Conservation (phyloP, 139 green algal genomes). For the Limnomonas spitsbergensis region DNA sequence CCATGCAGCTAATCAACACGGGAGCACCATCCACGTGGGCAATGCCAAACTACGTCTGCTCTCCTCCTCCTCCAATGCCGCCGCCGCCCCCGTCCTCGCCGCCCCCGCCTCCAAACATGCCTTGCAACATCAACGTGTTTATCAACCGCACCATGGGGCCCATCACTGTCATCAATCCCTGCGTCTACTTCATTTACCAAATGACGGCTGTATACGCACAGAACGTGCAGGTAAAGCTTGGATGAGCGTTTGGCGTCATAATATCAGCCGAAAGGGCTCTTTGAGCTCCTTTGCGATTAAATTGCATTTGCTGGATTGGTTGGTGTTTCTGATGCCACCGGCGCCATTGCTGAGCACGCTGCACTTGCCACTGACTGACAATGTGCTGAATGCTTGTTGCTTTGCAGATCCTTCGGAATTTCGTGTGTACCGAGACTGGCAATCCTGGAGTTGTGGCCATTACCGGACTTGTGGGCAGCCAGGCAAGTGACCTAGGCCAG, state of each 20-base stretch:
- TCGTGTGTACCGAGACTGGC: not conserved
- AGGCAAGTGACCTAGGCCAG: too few relatives aligned
- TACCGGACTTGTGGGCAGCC: not conserved
- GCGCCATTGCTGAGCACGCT: too few relatives aligned
- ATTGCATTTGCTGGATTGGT: too few relatives aligned
- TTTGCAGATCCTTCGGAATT: not conserved
- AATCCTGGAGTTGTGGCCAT: not conserved
- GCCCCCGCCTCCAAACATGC: not conserved
- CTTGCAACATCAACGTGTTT: not conserved
- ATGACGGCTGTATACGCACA: not conserved
- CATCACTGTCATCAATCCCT: not conserved
- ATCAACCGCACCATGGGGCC: not conserved
- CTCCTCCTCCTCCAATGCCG: not conserved
- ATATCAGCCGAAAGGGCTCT: too few relatives aligned
- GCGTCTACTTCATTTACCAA: not conserved
- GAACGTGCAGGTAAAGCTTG: not conserved
- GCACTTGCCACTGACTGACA: too few relatives aligned
- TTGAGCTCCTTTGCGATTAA: not conserved
- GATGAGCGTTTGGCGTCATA: not conserved
- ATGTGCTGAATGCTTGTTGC: not conserved
- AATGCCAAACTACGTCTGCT: not conserved
- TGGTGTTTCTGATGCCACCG: too few relatives aligned
- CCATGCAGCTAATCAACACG: not conserved
- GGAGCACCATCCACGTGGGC: not conserved
- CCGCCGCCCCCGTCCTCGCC: not conserved